A percentile compares a stretch with the other conserved stretches of the same genome.
Evolutionary conservation across 1,284 basidiomycete genomes (phyloP).

Genomic region (Salmacisia buchloeana): DNA sequence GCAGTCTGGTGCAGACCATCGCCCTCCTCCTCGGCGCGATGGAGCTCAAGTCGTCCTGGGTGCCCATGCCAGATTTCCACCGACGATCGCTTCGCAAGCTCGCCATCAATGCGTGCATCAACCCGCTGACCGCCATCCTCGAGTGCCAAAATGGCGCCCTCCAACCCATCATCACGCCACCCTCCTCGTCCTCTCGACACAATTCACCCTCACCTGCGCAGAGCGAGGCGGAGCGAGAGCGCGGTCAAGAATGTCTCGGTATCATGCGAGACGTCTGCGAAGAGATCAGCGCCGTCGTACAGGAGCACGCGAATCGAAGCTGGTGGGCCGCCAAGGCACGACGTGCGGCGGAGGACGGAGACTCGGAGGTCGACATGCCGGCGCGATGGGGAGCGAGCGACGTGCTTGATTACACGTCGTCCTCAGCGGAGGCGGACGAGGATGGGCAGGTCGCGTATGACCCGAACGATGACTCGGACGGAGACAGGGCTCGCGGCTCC

Average conservation of each 20-base stretch:
- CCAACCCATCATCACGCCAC: conserved; percentile 37
- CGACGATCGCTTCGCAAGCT: conserved; percentile 72
- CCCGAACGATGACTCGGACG: too few relatives aligned
- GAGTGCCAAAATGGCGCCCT: conserved; percentile 72
- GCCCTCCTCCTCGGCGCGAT: conserved; percentile 42
- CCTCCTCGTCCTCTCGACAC: conserved; percentile 9
- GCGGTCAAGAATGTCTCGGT: conserved; percentile 13
- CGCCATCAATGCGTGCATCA: conserved; percentile 77
- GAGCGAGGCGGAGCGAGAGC: not conserved
- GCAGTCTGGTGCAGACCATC: conserved; percentile 12
- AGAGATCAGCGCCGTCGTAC: conserved; percentile 33
- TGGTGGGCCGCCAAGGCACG: not conserved
- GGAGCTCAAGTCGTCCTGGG: conserved; percentile 55
- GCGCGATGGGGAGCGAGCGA: not conserved
- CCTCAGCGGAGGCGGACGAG: not conserved
- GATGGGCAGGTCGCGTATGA: conserved; percentile 11
- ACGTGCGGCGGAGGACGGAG: not conserved
- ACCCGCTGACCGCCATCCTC: conserved; percentile 78
- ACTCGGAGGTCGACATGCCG: conserved; percentile 20
- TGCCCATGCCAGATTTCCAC: conserved; percentile 66
- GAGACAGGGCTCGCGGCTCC: too few relatives aligned
- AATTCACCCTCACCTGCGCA: not conserved
- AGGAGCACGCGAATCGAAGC: not conserved
- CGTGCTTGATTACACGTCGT: conserved; percentile 25
- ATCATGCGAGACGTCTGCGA: conserved; percentile 36